Conservation (phyloP, 441 rosid species). For the Bruguiera hainesii region DNA sequence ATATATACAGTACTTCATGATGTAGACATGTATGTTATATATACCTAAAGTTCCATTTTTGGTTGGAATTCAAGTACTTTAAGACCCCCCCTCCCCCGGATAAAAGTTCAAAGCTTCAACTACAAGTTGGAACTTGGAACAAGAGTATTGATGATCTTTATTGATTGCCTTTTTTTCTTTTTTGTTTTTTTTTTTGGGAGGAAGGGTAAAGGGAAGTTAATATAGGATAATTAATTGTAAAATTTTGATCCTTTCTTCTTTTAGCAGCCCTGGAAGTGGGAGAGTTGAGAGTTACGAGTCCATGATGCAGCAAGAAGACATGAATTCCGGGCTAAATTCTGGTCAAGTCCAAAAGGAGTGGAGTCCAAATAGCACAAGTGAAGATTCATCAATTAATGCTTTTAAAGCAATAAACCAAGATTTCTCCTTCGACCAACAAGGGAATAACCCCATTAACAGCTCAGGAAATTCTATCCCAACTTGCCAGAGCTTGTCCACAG, state of each 20-base stretch:
- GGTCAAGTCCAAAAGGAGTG: constrained; percentile 43
- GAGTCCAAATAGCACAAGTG: constrained; percentile 36
- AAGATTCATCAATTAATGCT: constrained; percentile 32
- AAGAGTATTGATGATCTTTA: constrained; percentile 17
- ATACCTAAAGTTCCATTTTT: not conserved
- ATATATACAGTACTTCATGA: not conserved
- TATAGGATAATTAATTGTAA: not conserved
- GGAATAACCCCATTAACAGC: constrained; percentile 19
- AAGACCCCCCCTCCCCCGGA: not conserved
- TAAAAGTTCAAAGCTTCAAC: constrained; percentile 27
- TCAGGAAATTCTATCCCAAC: constrained; percentile 19
- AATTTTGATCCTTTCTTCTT: not conserved
- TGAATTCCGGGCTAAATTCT: constrained; percentile 40
- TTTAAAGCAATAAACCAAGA: constrained; percentile 40
- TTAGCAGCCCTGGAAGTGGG: constrained; percentile 29
- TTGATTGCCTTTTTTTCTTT: not conserved
- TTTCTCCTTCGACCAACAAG: constrained; percentile 37
- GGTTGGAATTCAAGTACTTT: constrained; percentile 15
- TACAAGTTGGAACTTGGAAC: constrained; percentile 17
- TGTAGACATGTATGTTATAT: not conserved
- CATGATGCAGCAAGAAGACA: constrained; percentile 43
- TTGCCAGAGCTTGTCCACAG: constrained; percentile 23
- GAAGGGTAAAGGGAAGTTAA: constrained; percentile 15
- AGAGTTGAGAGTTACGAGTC: constrained; percentile 35
- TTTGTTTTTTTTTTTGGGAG: constrained; percentile 4